Conservation (phyloP, 495 filamentous ascomycete genomes). For the Patellaria atrata region DNA sequence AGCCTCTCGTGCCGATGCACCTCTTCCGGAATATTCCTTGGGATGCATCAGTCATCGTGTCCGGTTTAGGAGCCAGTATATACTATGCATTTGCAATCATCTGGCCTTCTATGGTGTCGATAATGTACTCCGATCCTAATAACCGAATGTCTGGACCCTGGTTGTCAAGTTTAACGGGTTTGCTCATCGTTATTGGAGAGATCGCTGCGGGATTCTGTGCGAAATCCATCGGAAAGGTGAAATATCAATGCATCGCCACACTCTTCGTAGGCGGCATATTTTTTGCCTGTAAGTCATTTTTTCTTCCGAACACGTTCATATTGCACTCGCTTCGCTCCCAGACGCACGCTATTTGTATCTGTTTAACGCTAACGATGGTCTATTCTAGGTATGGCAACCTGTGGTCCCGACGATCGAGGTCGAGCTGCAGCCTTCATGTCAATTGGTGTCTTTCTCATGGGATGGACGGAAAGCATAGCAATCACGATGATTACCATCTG, state of each 20-base stretch:
- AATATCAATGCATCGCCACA: not conserved
- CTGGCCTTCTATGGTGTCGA: constrained; percentile 9
- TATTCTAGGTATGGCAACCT: constrained; percentile 3
- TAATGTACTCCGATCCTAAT: constrained; percentile 1
- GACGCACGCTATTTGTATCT: not conserved
- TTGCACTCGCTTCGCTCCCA: not conserved
- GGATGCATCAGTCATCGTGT: constrained; percentile 3
- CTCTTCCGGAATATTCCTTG: constrained; percentile 11
- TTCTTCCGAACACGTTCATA: not conserved
- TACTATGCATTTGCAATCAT: constrained; percentile 15
- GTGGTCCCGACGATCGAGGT: not conserved
- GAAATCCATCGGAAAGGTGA: constrained; percentile 6
- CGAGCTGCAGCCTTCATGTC: constrained; percentile 3
- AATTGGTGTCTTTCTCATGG: constrained; percentile 11
- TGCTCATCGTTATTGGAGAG: constrained; percentile 11
- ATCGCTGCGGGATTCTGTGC: constrained; percentile 5
- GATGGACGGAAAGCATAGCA: constrained; percentile 7
- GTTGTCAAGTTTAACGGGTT: constrained; percentile 4
- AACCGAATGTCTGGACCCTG: not conserved
- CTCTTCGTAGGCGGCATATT: constrained; percentile 4
- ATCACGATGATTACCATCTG: constrained; percentile 6
- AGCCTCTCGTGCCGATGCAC: constrained; percentile 16
- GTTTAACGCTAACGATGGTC: not conserved
- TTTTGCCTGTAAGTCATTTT: constrained; percentile 2
- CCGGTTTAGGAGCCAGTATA: constrained; percentile 7